phyloP scores from a whole-genome alignment of 345 rosid species.

The Populus tremula region DNA sequence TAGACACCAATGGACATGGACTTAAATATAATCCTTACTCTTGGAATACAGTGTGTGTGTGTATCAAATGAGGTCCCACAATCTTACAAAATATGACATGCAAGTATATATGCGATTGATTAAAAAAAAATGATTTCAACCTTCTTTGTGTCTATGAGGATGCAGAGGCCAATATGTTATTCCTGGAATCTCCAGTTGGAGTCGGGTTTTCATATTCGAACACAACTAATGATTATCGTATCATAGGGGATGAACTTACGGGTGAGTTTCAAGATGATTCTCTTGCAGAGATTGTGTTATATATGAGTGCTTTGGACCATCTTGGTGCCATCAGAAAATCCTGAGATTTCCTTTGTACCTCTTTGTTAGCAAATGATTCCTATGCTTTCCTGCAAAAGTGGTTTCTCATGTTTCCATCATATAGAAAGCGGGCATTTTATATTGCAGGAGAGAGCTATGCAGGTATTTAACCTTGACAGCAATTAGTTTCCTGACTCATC shows the following conservation, averaged over 20 bases:
- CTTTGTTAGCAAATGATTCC: slow-evolving; percentile 55
- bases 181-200: slow-evolving; percentile 88
- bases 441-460: slow-evolving; percentile 98
- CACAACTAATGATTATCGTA: slow-evolving; percentile 53
- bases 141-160: slow-evolving; percentile 27
- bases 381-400: slow-evolving; percentile 69
- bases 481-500: slow-evolving; percentile 2
- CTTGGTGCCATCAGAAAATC: slow-evolving; percentile 7
- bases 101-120: background rate
- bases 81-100: background rate
- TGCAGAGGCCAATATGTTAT: slow-evolving; percentile 86
- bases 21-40: slow-evolving; percentile 62
- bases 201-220: slow-evolving; percentile 97
- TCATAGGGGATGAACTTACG: slow-evolving; percentile 67
- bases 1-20: slow-evolving; percentile 56
- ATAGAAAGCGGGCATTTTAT: slow-evolving; percentile 49
- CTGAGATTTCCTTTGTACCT: background rate
- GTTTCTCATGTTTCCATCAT: slow-evolving; percentile 75
- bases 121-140: background rate
- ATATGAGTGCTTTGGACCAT: background rate
- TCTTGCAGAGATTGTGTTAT: background rate
- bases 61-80: background rate
- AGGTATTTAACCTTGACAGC: slow-evolving; percentile 36
- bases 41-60: slow-evolving; percentile 64
- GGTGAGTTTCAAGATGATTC: slow-evolving; percentile 35